Evolutionary conservation across 805 yeast species (phyloP).

Genomic region (Myxozyma vanderwaltii): DNA sequence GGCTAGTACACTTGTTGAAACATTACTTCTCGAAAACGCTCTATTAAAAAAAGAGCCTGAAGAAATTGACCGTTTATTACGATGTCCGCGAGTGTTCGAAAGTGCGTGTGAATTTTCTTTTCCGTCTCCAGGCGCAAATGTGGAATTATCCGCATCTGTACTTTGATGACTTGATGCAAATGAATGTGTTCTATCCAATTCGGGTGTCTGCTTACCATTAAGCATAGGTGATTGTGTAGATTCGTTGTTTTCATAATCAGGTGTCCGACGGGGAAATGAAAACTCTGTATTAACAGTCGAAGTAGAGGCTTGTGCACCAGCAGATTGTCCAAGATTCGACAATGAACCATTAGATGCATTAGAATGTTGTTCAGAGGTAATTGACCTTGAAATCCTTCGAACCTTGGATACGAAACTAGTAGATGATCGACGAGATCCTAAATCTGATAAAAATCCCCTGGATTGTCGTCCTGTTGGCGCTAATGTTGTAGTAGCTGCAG

Average conservation of each 20-base stretch:
- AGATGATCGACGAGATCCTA: slow-evolving; percentile 18
- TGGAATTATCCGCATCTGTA: neutral
- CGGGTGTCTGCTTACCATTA: neutral
- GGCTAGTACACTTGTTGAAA: neutral
- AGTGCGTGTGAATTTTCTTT: neutral
- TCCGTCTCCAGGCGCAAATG: neutral
- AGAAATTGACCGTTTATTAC: slow-evolving; percentile 20
- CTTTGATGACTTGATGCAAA: slow-evolving; percentile 10
- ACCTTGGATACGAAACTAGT: slow-evolving; percentile 21
- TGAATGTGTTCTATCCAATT: neutral
- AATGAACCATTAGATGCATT: neutral
- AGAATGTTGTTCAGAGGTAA: slow-evolving; percentile 7
- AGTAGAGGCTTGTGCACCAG: neutral
- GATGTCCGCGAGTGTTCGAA: slow-evolving; percentile 13
- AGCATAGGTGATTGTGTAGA: neutral
- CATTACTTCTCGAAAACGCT: slow-evolving; percentile 1
- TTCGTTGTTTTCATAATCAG: neutral
- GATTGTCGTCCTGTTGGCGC: slow-evolving; percentile 14
- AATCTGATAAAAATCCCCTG: slow-evolving; percentile 25
- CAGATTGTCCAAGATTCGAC: neutral
- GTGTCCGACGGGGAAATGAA: slow-evolving; percentile 13
- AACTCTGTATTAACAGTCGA: slow-evolving; percentile 10
- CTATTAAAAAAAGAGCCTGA: slow-evolving; percentile 19
- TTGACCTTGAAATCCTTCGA: slow-evolving; percentile 32
- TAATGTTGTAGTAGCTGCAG: neutral